Base-by-base conservation (phyloP, 129 eudicot species). In the Tanacetum coccineum region DNA sequence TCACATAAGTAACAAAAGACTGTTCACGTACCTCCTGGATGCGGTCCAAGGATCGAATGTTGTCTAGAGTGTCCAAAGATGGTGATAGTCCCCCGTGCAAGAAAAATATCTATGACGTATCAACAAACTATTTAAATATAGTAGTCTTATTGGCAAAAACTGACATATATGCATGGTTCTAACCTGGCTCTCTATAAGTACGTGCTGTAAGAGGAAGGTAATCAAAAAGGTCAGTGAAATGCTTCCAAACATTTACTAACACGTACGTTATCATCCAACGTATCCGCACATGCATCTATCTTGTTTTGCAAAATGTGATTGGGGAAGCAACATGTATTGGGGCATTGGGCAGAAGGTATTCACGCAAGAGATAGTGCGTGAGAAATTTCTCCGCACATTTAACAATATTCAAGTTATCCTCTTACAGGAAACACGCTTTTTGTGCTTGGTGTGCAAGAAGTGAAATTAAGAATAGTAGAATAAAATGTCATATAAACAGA, bases 61-160 rank as follows among this genome's bases (percentile, higher is more conserved):
- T 90, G 81, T 90, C 97, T 21, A 90, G 83, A 19, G 95, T 90
- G 80, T 90, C 97, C 81, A 90, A 78, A 28, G 97, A 90, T 47
- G 97, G 97, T 48, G 97, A 90, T 58, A 87, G 97, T 57, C 97
- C 97, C 49, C 95, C 97, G 47, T 90, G 97, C 89, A 90, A 84
- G 72, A 95, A 90, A 80, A 90, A 90, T 55, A 90, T 68, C 97
- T 87, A 65, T 54, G 64, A 75, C 67, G 22, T 51, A 51, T 79
- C 56, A 75, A 25, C 25, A 51, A 49, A 54, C 12, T 9, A 9
- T 49, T 40, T 39, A 20, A 66, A 59, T 66, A 4, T 42, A 11
- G 55, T 32, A 13, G 19, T 36, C 21, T 20, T 20, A 67, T 25
- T 40, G 48, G 46, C 25, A 11, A 9, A n/a, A 4, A 58, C 46